A percentile compares a stretch with the other conserved stretches of the same genome.
These are phyloP conservation scores for Aspergillus japonicus DNA, from an alignment of 2,329 filamentous ascomycete species.

Conservation along the genomic window DNA sequence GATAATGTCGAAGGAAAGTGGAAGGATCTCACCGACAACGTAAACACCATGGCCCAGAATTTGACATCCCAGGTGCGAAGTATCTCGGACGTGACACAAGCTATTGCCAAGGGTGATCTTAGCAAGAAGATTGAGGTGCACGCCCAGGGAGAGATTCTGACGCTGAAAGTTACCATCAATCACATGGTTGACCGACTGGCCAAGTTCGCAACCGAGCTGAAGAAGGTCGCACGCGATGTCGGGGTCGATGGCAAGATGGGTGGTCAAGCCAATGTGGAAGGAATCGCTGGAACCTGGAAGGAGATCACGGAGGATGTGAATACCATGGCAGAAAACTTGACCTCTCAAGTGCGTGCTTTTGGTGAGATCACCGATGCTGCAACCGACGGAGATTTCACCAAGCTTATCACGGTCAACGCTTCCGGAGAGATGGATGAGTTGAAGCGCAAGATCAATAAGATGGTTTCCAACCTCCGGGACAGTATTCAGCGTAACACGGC, in stretches of 20 bases:
- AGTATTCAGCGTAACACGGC: conserved; percentile 96
- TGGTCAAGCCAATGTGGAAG: conserved; percentile 90
- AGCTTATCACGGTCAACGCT: conserved; percentile 93
- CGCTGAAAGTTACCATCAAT: conserved; percentile 94
- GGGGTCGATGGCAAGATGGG: conserved; percentile 98
- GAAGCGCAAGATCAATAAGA: conserved; percentile 98
- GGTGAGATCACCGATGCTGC: conserved; percentile 98
- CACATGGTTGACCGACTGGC: conserved; percentile 97
- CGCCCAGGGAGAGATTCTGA: conserved; percentile 89
- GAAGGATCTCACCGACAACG: conserved; percentile 66
- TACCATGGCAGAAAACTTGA: conserved; percentile 84
- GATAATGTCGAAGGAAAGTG: conserved; percentile 66
- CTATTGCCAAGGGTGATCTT: conserved; percentile 93
- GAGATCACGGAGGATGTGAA: conserved; percentile 97
- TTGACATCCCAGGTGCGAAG: conserved; percentile 71
- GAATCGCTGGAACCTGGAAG: conserved; percentile 92
- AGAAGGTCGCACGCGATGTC: conserved; percentile 92
- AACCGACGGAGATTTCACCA: conserved; percentile 95
- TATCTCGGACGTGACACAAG: conserved; percentile 91
- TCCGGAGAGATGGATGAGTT: conserved; percentile 99
- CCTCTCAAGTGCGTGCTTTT: conserved; percentile 95
- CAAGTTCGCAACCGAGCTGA: conserved; percentile 93
- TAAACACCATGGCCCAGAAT: conserved; percentile 67
- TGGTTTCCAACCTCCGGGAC: conserved; percentile 93
- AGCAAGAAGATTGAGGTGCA: conserved; percentile 94